Conservation (phyloP, 2,329 filamentous ascomycete species). For the Acrocalymma vagum region DNA sequence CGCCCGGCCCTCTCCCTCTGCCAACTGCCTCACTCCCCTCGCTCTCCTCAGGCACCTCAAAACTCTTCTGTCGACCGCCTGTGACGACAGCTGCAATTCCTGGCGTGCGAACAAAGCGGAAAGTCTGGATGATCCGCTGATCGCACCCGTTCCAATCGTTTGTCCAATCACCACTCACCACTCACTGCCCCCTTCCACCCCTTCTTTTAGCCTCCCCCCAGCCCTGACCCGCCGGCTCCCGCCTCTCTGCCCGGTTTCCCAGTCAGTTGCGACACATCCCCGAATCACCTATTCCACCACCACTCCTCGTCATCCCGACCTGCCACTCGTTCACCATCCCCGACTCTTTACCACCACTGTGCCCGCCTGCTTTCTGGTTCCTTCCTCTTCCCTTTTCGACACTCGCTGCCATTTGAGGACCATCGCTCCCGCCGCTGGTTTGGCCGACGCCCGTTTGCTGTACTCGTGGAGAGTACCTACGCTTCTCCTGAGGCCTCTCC, state of each 20-base stretch:
- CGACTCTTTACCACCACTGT: constrained; percentile 10
- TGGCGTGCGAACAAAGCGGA: constrained; percentile 28
- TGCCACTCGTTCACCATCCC: constrained; percentile 35
- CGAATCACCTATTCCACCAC: constrained; percentile 23
- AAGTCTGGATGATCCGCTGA: constrained; percentile 33
- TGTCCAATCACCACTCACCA: no score
- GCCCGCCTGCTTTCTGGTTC: constrained; percentile 5
- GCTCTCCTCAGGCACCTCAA: constrained; percentile 34
- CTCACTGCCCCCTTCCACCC: constrained; percentile 23
- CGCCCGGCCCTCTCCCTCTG: constrained; percentile 24
- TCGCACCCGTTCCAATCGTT: constrained; percentile 43
- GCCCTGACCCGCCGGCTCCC: constrained; percentile 34
- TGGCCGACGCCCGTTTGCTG: constrained; percentile 35
- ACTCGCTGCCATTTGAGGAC: constrained; percentile 17
- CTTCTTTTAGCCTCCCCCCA: constrained; percentile 21
- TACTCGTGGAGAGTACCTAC: constrained; percentile 39
- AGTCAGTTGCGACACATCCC: constrained; percentile 29
- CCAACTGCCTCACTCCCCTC: constrained; percentile 27
- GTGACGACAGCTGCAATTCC: constrained; percentile 28
- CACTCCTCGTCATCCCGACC: constrained; percentile 23
- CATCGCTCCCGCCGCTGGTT: constrained; percentile 43
- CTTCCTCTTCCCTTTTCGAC: constrained; percentile 11
- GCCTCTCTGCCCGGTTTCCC: constrained; percentile 42
- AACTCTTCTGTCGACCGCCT: constrained; percentile 16
- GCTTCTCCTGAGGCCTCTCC: constrained; percentile 24